Evolutionary conservation across 1,284 basidiomycete genomes (phyloP).

Genomic region (Serendipita sp.): DNA sequence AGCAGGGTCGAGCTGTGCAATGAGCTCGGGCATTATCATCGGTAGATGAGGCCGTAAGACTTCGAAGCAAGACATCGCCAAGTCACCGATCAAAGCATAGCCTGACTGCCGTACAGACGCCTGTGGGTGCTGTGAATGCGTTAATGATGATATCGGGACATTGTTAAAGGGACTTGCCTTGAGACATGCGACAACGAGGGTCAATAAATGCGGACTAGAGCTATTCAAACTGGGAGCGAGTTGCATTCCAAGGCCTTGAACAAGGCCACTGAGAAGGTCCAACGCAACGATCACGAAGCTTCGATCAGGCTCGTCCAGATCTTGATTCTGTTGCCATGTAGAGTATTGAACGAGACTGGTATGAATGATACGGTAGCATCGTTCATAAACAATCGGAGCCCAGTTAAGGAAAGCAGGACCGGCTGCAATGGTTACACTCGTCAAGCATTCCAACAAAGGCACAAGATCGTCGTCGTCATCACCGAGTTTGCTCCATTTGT

Average conservation of each 20-base stretch:
- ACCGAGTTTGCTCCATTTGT: conserved; percentile 76
- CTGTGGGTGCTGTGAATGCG: conserved; percentile 55
- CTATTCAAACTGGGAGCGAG: conserved; percentile 57
- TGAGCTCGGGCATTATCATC: conserved; percentile 80
- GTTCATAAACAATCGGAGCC: conserved; percentile 83
- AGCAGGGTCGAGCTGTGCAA: conserved; percentile 80
- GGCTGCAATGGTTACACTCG: conserved; percentile 94
- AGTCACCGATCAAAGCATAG: conserved; percentile 92
- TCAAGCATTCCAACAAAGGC: conserved; percentile 92
- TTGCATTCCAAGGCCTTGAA: conserved; percentile 78
- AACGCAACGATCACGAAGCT: conserved; percentile 95
- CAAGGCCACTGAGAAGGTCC: conserved; percentile 88
- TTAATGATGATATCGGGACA: background rate
- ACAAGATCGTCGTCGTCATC: conserved; percentile 91
- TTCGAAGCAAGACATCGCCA: conserved; percentile 89
- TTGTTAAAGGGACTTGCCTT: conserved; percentile 27
- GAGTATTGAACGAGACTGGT: conserved; percentile 70
- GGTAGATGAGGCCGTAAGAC: conserved; percentile 76
- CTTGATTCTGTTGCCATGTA: conserved; percentile 64
- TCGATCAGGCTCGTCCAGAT: conserved; percentile 80
- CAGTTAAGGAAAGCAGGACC: conserved; percentile 84
- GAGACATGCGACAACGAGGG: conserved; percentile 69
- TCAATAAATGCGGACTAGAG: conserved; percentile 63
- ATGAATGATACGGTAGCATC: conserved; percentile 81
- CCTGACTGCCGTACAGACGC: conserved; percentile 92